Evolutionary conservation across 73 alveolate species (phyloP).

Genomic region (Urostyla sp.): DNA sequence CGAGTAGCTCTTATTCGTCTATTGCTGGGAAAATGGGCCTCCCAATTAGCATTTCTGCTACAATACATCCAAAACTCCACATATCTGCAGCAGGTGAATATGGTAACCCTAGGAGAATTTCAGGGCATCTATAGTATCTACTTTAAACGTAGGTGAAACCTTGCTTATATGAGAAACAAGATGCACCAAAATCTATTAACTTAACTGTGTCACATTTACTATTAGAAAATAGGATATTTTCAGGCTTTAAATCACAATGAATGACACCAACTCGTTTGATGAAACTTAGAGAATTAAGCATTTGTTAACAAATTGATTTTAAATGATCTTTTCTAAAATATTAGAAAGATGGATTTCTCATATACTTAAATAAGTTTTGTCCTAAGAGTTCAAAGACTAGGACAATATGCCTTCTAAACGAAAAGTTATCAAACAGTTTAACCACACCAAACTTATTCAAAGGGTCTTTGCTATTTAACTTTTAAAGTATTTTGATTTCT

Average conservation of each 20-base stretch:
- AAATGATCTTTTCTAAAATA: conserved; percentile 64
- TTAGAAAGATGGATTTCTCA: conserved; percentile 59
- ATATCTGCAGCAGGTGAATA: conserved; percentile 53
- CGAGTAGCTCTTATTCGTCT: conserved; percentile 54
- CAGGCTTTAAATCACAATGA: conserved; percentile 66
- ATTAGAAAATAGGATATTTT: conserved; percentile 74
- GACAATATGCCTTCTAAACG: conserved; percentile 68
- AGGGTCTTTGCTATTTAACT: conserved; percentile 64
- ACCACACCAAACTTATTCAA: conserved; percentile 60
- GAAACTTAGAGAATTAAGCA: conserved; percentile 48
- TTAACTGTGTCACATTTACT: conserved; percentile 62
- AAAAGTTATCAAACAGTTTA: conserved; percentile 64
- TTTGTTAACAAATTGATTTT: conserved; percentile 70
- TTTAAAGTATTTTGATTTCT: conserved; percentile 73
- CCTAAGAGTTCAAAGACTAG: conserved; percentile 79
- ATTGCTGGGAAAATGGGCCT: conserved; percentile 59
- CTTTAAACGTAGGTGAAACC: conserved; percentile 64
- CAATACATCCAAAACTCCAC: conserved; percentile 68
- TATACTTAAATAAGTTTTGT: conserved; percentile 71
- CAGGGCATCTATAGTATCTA: conserved; percentile 66
- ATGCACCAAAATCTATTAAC: conserved; percentile 87
- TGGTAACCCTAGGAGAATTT: conserved; percentile 56
- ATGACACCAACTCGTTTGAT: conserved; percentile 31
- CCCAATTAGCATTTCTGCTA: conserved; percentile 45
- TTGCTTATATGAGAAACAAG: conserved; percentile 62